phyloP scores from a whole-genome alignment of 176 grass and related monocot genomes.

The Ensete glaucum region DNA sequence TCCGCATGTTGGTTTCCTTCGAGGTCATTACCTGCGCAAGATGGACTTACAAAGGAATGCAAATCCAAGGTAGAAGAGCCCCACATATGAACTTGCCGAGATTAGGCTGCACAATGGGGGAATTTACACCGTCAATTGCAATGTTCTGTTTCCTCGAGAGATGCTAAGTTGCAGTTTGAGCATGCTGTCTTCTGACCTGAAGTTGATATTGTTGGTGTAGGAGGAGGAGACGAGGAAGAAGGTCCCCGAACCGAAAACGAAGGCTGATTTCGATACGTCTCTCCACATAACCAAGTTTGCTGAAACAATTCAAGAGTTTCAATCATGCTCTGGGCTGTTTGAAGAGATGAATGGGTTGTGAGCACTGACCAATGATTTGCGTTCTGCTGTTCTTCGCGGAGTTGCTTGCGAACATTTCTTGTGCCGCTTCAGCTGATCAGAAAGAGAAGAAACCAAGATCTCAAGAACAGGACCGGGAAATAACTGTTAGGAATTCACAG shows the following conservation, averaged over 20 bases:
- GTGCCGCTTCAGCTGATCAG: conserved; percentile 44
- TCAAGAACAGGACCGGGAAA: background rate
- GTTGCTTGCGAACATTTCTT: conserved; percentile 33
- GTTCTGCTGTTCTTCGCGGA: conserved; percentile 44
- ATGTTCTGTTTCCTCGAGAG: background rate
- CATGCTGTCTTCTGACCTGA: conserved; percentile 39
- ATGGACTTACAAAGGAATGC: conserved; percentile 70
- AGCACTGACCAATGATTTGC: conserved; percentile 72
- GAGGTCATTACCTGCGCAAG: conserved; percentile 49
- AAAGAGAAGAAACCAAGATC: background rate
- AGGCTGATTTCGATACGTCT: conserved; percentile 76
- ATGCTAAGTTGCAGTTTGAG: no score
- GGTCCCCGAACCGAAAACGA: conserved; percentile 86
- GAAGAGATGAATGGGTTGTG: background rate
- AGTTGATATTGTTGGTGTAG: conserved; percentile 76
- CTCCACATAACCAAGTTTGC: conserved; percentile 98
- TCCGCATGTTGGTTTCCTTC: background rate
- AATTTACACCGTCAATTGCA: background rate
- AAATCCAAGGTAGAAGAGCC: conserved; percentile 73
- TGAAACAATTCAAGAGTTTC: conserved; percentile 19
- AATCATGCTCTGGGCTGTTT: background rate
- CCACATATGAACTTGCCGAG: conserved; percentile 67
- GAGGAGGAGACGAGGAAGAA: conserved; percentile 81
- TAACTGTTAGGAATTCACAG: conserved; percentile 3
- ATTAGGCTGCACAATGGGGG: conserved; percentile 42